A percentile compares a stretch with the other conserved stretches of the same genome.
These are phyloP conservation scores for Tieghemostelium lacteum DNA, from an alignment of 78 protist genomes.

Conservation along the genomic window DNA sequence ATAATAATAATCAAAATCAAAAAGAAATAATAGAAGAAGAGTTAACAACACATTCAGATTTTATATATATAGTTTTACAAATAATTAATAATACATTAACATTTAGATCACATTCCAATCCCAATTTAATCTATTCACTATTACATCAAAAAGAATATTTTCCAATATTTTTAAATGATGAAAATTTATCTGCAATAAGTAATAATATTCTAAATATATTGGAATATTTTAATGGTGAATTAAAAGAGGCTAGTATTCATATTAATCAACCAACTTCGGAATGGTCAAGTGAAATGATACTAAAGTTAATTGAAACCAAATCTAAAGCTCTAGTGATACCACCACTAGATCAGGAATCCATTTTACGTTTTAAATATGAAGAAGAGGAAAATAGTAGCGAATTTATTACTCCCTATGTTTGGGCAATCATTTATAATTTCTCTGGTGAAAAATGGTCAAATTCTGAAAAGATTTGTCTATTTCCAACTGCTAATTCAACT, in stretches of 20 bases:
- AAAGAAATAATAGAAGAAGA: slow-evolving; percentile 44
- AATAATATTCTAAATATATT: slow-evolving; percentile 63
- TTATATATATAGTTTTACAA: slow-evolving; percentile 51
- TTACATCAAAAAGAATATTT: slow-evolving; percentile 62
- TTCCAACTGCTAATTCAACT: neutral
- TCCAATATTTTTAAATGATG: slow-evolving; percentile 51
- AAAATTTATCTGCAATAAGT: slow-evolving; percentile 26
- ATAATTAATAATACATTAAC: slow-evolving; percentile 66
- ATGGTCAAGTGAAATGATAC: slow-evolving; percentile 38
- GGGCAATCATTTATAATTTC: slow-evolving; percentile 60
- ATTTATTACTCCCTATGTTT: slow-evolving; percentile 65
- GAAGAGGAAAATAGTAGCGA: slow-evolving; percentile 48
- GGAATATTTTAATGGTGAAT: slow-evolving; percentile 33
- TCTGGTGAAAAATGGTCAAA: slow-evolving; percentile 46
- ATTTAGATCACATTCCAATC: slow-evolving; percentile 44
- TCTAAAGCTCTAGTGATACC: slow-evolving; percentile 25
- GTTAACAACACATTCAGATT: slow-evolving; percentile 63
- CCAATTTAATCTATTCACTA: slow-evolving; percentile 57
- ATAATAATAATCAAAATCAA: neutral
- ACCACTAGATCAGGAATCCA: slow-evolving; percentile 33
- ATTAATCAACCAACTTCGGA: slow-evolving; percentile 10
- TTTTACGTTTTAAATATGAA: slow-evolving; percentile 60
- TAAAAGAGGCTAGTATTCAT: slow-evolving; percentile 17
- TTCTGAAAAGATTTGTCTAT: slow-evolving; percentile 22
- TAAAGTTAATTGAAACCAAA: slow-evolving; percentile 47